Evolutionary conservation across 2,329 filamentous ascomycete genomes (phyloP).

Genomic region (Penicillium sp.): DNA sequence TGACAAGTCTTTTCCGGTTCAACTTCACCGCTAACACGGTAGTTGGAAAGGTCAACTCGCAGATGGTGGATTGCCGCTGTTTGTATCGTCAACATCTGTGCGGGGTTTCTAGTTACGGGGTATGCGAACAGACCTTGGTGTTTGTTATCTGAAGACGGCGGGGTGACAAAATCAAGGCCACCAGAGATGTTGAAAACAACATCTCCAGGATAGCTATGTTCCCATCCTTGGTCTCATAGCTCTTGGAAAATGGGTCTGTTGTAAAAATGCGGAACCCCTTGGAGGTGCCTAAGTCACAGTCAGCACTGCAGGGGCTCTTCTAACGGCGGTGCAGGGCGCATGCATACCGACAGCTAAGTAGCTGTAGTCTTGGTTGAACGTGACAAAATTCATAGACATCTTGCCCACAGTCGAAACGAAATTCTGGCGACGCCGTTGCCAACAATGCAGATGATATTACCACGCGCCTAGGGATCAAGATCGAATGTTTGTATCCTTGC

Average conservation of each 20-base stretch:
- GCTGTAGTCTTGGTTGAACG: slow-evolving; percentile 98
- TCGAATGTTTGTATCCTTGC: neutral
- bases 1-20: slow-evolving; percentile 89
- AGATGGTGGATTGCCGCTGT: slow-evolving; percentile 77
- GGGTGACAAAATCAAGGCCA: slow-evolving; percentile 88
- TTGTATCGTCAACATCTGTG: slow-evolving; percentile 13
- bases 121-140: slow-evolving; percentile 67
- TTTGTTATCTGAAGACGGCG: slow-evolving; percentile 93
- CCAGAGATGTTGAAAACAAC: slow-evolving; percentile 96
- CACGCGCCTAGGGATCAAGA: neutral
- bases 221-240: slow-evolving; percentile 89
- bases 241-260: slow-evolving; percentile 92
- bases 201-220: slow-evolving; percentile 97
- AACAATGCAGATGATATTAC: neutral
- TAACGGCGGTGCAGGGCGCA: neutral
- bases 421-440: neutral
- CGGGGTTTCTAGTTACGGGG: neutral
- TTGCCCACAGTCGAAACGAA: slow-evolving; percentile 11
- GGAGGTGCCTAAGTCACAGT: slow-evolving; percentile 64
- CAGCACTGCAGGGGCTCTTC: neutral
- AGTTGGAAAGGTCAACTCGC: slow-evolving; percentile 97
- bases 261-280: slow-evolving; percentile 95
- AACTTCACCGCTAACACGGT: slow-evolving; percentile 89
- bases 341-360: slow-evolving; percentile 84
- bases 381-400: slow-evolving; percentile 93